Evolutionary conservation across 2,329 filamentous ascomycete genomes (phyloP), one percentile per base, ranked within the genome.

Genomic region (Ascosphaera apis): DNA sequence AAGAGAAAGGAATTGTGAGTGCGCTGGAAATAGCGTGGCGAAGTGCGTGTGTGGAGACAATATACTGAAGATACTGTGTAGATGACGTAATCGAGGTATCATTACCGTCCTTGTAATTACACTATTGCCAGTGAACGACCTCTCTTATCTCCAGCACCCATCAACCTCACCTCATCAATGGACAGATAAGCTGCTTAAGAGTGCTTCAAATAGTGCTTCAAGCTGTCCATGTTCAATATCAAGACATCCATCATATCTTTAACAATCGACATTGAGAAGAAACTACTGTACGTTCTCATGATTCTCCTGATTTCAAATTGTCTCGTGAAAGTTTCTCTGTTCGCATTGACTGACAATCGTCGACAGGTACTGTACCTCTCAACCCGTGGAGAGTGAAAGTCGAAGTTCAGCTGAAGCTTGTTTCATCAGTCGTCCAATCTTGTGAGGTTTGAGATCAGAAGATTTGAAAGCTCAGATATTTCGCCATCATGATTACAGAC

Each of bases 401-500:
- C n/a, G n/a, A n/a, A n/a, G n/a, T n/a, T n/a, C n/a, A n/a, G n/a
- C n/a, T n/a, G n/a, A n/a, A n/a, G n/a, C n/a, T n/a, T n/a, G n/a
- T n/a, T n/a, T n/a, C n/a, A n/a, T n/a, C n/a, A n/a, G n/a, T n/a
- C n/a, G n/a, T n/a, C n/a, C n/a, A n/a, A n/a, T n/a, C n/a, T n/a
- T n/a, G n/a, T n/a, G n/a, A n/a, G n/a, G n/a, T n/a, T n/a, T n/a
- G n/a, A n/a, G n/a, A n/a, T n/a, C n/a, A n/a, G n/a, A n/a, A n/a
- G n/a, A n/a, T n/a, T n/a, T n/a, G n/a, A n/a, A 30, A 5, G 12
- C 27, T n/a, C 27, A 5, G 27, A 4, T n/a, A 30, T 12, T 13
- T 30, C 19, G 25, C 37, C 63, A 79, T 49, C 34, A 98, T 98
- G 88, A 95, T 98, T 54, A 77, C 84, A 54, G 88, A 98, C 71